These are phyloP conservation scores for Gnomoniopsis smithogilvyi DNA, from an alignment of 2,329 filamentous ascomycete species.

Conservation along the genomic window DNA sequence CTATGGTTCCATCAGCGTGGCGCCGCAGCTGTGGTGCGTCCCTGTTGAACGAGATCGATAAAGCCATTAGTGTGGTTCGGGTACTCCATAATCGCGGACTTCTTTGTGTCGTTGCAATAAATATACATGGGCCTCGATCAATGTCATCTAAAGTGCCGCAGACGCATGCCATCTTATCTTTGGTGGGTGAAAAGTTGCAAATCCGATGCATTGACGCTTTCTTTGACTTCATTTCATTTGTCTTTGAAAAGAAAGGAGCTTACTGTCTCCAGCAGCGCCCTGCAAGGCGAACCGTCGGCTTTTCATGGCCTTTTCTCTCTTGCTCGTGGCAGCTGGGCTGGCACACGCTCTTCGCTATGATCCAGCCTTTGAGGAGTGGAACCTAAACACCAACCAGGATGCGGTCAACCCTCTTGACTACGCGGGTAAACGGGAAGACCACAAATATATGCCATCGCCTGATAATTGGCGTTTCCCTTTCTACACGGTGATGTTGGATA, in stretches of 20 bases:
- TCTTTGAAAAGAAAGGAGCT: neutral
- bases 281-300: neutral
- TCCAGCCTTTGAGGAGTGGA: slow-evolving; percentile 11
- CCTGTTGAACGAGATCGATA: neutral
- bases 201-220: neutral
- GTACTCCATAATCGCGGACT: neutral
- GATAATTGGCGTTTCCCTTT: slow-evolving; percentile 18
- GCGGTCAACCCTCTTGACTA: slow-evolving; percentile 10
- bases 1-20: neutral
- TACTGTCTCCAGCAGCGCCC: neutral
- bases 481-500: slow-evolving; percentile 59
- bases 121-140: neutral
- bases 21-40: neutral
- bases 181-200: neutral
- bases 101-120: neutral
- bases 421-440: slow-evolving; percentile 11
- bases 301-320: neutral
- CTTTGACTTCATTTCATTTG: neutral
- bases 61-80: neutral
- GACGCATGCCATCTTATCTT: neutral
- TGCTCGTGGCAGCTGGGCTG: neutral
- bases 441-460: slow-evolving; percentile 13
- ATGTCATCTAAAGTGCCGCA: neutral
- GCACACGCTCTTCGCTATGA: slow-evolving; percentile 1
- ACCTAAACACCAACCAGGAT: slow-evolving; percentile 13